Evolutionary conservation across 257 asterid species (phyloP), one percentile per base, ranked within the genome.

Genomic region (Echites panduratus): DNA sequence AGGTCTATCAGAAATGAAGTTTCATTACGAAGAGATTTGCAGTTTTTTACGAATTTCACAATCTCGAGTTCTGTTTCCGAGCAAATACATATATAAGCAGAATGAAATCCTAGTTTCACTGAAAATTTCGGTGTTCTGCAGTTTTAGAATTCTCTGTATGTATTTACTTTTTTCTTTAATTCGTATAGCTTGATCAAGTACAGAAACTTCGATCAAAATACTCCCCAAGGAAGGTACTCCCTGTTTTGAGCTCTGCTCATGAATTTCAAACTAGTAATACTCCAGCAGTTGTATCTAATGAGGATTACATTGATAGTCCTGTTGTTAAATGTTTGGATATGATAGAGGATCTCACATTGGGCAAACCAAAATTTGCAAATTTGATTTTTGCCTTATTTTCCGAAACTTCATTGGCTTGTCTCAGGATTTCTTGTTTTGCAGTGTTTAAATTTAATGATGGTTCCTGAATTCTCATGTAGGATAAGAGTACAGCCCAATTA

Each of bases 11-110:
- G 40, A 67, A 67, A 45, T 43, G 40, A 67, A 44, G 24, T 47
- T 32, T n/a, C 7, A 38, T 17, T 41, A 2, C 27, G 35, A 17
- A 7, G 59, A 68, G 38, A 17, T 57, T n/a, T 71, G 53, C 38
- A 71, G 9, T 44, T 71, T 70, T 11, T 35, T 70, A 9, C 12
- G 56, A 71, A 71, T 54, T 54, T 27, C 66, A 5, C 27, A 17
- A 49, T 47, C 61, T 16, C 41, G 27, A 29, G 29, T n/a, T n/a
- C 24, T 20, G 47, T 32, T 40, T 40, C 47, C 38, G 19, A 0
- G 49, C 19, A 67, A 43, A 17, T 62, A 43, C 5, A 61, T 26
- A 57, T 41, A 41, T 54, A 57, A 47, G 62, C 65, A 14, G 22
- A 61, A 12, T 12, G 44, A 61, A 29, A 29, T 61, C 29, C 14